Evolutionary conservation across 2,329 filamentous ascomycete species (phyloP).

Genomic region (Cadophora luteo-olivacea): DNA sequence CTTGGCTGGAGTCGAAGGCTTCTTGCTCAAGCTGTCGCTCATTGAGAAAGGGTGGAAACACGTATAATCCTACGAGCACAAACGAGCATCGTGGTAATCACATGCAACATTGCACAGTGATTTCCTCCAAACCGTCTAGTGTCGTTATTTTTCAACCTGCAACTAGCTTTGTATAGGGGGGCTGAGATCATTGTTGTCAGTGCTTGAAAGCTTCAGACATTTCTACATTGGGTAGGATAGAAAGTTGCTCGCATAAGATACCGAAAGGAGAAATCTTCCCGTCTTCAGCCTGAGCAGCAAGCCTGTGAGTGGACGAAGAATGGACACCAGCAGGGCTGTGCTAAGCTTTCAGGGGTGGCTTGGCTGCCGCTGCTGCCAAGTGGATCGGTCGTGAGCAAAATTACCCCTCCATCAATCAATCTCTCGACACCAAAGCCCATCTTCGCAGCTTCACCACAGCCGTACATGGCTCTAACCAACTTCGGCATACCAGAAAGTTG

Average conservation of each 20-base stretch:
- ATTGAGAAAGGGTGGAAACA: too few species aligned
- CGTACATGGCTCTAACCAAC: background rate
- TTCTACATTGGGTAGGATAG: background rate
- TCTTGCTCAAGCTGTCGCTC: background rate
- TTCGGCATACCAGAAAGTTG: background rate
- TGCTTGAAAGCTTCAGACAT: background rate
- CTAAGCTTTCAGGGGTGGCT: background rate
- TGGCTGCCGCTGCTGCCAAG: background rate
- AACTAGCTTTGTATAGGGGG: background rate
- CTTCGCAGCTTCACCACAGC: conserved; percentile 1
- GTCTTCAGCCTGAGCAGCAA: background rate
- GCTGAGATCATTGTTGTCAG: background rate
- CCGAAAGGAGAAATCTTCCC: background rate
- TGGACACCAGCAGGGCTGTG: background rate
- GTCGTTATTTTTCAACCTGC: background rate
- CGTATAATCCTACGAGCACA: too few species aligned
- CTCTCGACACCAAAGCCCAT: background rate
- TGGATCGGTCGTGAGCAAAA: background rate
- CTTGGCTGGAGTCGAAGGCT: background rate
- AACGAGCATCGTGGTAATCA: too few species aligned
- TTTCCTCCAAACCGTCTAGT: too few species aligned
- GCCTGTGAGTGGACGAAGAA: background rate
- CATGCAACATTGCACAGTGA: too few species aligned
- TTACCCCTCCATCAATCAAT: background rate
- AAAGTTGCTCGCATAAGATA: background rate